Evolutionary conservation across 2,329 filamentous ascomycete genomes (phyloP), one percentile per base, ranked within the genome.

Genomic region (Chaetoscypha palmicola): DNA sequence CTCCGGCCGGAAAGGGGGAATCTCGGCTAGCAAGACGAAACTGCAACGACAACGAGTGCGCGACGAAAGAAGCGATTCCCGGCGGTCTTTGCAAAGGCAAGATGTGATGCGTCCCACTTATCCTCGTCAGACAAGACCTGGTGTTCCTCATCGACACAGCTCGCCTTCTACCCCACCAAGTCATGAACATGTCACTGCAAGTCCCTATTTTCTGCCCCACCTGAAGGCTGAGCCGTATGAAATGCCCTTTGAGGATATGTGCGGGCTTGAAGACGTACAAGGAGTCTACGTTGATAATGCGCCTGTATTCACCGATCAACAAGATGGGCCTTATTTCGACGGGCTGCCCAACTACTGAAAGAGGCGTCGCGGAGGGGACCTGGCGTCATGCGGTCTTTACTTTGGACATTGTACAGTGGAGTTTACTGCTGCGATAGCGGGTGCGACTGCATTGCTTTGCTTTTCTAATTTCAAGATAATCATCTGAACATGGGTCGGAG

Each of bases 221-320:
- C 7, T 28, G 20, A 58, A 56, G 43, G 19, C 22, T 12, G 50
- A 58, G 30, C 38, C 41, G 19, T 41, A 49, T 20, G 53, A 57
- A 7, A 26, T 41, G 22, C 44, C 51, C n/a, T 58, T 48, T 17
- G 53, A 57, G 10, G 49, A 54, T 9, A 26, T 52, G 35, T 56
- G 48, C 41, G 44, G 34, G 8, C 37, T 60, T 14, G 51, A 56
- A 30, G 53, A 56, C 41, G 53, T 57, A 8, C 55, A 58, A 36
- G 58, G 55, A 10, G 56, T 58, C 11, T 53, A 53, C 31, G 38
- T 52, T n/a, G 52, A 55, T 19, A 47, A 45, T 44, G 39, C 40
- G 8, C 55, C 58, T 19, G 32, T 60, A n/a, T 61, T 60, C 30
- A 50, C 49, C 38, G 37, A 55, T 34, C 42, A 38, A n/a, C 43